Base-by-base conservation (phyloP, 148 eudicot species). In the Nepenthes gracilis region DNA sequence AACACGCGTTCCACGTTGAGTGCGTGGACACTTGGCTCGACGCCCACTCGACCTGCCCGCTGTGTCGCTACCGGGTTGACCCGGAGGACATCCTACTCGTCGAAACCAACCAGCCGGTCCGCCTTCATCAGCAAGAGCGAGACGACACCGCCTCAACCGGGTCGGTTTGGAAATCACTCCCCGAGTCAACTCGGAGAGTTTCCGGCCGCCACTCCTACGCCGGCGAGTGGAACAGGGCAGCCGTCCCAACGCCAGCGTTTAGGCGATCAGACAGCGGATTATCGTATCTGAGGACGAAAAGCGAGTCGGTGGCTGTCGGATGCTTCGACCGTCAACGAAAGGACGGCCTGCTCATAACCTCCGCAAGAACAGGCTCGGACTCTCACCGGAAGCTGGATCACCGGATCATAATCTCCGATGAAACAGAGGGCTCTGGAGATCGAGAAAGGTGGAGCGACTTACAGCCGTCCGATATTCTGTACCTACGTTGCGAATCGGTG, bases 1-100 rank as follows among this genome's bases (percentile, higher is more conserved):
- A 77, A 8, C 94, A 89, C 45, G 90, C 85, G 12, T 89, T 89
- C 66, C 94, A 90, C 35, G 68, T 82, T 9, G 69, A 69, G 38
- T 90, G 97, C 59, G 67, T 90, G 3, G 97, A 90, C 58, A 65
- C 61, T 36, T 90, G 97, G 97, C 88, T 90, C 6, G 80, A 75
- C 34, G 68, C 57, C 12, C 90, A 90, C 70, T 86, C 94, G 1
- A 80, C 79, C 15, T 90, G 97, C 13, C 94, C 94, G 9, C 79
- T 90, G 1, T 90, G 97, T 49, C 76, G 97, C 67, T 80, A 68
- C 11, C 72, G 38, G 2, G 81, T 90, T 15, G 72, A 60, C 34
- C 8, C 59, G 2, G 83, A 81, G 0, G 95, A 90, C 59, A 59
- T 75, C 1, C 35, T 63, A 2, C 54, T 38, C 5, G 23, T 72